phyloP scores from a whole-genome alignment of 306 rosid species.

The Mimosa pudica region DNA sequence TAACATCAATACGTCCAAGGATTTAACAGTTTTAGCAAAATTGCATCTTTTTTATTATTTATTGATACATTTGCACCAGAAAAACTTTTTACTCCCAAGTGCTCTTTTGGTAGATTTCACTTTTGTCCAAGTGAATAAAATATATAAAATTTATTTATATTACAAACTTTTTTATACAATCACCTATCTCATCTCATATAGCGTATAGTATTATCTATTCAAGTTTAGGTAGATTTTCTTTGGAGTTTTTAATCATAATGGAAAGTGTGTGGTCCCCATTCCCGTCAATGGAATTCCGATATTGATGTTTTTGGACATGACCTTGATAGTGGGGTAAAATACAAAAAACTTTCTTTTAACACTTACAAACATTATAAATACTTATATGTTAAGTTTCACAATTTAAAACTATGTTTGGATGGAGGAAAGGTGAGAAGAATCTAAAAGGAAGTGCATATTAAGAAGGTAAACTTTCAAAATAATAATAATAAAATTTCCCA shows the following conservation, averaged over 20 bases:
- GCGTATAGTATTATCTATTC: neutral
- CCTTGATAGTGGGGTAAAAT: neutral
- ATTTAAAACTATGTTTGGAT: too few species aligned
- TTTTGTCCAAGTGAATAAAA: neutral
- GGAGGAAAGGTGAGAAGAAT: too few species aligned
- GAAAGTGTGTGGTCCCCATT: neutral
- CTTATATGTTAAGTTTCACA: neutral
- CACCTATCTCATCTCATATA: too few species aligned
- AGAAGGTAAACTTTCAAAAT: too few species aligned
- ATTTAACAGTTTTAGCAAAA: too few species aligned
- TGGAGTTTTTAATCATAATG: neutral
- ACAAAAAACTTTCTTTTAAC: neutral
- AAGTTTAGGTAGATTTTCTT: neutral
- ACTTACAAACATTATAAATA: neutral
- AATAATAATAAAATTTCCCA: too few species aligned
- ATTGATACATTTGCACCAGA: too few species aligned
- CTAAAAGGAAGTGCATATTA: too few species aligned
- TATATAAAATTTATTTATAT: neutral
- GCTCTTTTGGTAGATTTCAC: too few species aligned
- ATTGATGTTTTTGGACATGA: neutral
- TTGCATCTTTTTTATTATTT: too few species aligned
- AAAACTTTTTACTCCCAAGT: too few species aligned
- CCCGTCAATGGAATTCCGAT: neutral
- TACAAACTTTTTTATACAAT: neutral
- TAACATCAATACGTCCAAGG: too few species aligned